These are phyloP conservation scores for Chrysosporium queenslandicum DNA, from an alignment of 2,329 filamentous ascomycete genomes.

Conservation along the genomic window DNA sequence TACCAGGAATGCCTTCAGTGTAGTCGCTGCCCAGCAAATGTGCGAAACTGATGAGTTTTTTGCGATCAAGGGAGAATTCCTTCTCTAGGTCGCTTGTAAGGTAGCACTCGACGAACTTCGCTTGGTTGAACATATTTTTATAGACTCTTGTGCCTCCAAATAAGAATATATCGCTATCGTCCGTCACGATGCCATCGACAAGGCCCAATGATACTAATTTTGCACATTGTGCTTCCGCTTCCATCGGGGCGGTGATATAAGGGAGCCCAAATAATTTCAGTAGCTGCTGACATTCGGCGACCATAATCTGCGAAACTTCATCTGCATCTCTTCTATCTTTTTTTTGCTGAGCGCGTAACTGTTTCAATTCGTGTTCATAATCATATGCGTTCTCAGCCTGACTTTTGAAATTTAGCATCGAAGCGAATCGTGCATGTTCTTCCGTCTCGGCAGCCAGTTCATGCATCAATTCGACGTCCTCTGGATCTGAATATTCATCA, in stretches of 20 bases:
- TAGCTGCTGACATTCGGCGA: constrained; percentile 85
- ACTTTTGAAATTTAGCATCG: constrained; percentile 68
- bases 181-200: constrained; percentile 94
- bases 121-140: constrained; percentile 99
- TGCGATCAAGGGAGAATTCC: constrained; percentile 77
- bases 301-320: constrained; percentile 93
- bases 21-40: constrained; percentile 92
- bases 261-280: constrained; percentile 85
- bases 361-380: constrained; percentile 78
- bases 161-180: constrained; percentile 92
- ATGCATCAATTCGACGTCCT: constrained; percentile 79
- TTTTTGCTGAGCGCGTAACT: constrained; percentile 85
- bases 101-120: constrained; percentile 97
- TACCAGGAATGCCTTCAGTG: constrained; percentile 78
- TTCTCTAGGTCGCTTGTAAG: constrained; percentile 71
- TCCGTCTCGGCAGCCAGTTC: constrained; percentile 84
- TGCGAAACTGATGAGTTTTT: constrained; percentile 78
- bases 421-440: constrained; percentile 88
- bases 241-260: constrained; percentile 96
- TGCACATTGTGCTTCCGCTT: constrained; percentile 95
- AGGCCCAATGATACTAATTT: constrained; percentile 76
- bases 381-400: constrained; percentile 60
- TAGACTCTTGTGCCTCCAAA: constrained; percentile 95
- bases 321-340: constrained; percentile 93
- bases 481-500: constrained; percentile 65